Base-by-base conservation (phyloP, 2,329 filamentous ascomycete species). In the Dothistroma septosporum region DNA sequence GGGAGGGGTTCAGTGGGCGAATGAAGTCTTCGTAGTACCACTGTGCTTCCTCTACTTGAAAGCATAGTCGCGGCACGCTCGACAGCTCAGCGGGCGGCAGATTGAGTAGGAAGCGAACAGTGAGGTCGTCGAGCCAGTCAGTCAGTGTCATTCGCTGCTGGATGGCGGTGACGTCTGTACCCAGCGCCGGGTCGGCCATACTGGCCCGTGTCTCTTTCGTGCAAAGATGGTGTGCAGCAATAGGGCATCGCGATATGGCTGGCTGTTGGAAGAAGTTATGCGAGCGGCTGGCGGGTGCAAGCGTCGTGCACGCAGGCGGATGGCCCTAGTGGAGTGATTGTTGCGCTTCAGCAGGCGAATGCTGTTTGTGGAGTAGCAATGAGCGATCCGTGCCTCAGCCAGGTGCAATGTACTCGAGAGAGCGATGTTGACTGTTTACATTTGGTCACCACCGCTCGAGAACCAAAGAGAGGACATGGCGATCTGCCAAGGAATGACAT, bases 21-120 rank as follows among this genome's bases (percentile, higher is more conserved):
- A 99, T 91, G 74, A 99, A 99, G 77, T 99, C 94, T 81, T 99
- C 94, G 85, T 99, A 99, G 78, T 96, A 99, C 94, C 94, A 99
- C 86, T 99, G 95, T 70, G 94, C 94, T 78, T 99, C 95, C 77
- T 99, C 94, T 69, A 99, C 90, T 78, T 97, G 92, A 76, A 99
- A 99, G 78, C 93, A 97, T 77, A 99, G 94, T 73, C 94, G 89
- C 74, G 92, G 91, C 60, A 96, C 90, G 2, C 90, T 92, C 67
- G 87, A 87, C 52, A 97, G 85, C 76, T 99, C 94, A 76, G 94
- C 91, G 66, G 90, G 84, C 50, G 95, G 94, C 63, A 97, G 85
- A 78, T 99, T 97, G 77, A 97, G 91, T 74, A 99, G 93, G 78
- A 99, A 99, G 74, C 95, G 91, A 75, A 96, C 93, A 78, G 92